Evolutionary conservation across 1,284 basidiomycete species (phyloP).

Genomic region (Caloboletus firmus): DNA sequence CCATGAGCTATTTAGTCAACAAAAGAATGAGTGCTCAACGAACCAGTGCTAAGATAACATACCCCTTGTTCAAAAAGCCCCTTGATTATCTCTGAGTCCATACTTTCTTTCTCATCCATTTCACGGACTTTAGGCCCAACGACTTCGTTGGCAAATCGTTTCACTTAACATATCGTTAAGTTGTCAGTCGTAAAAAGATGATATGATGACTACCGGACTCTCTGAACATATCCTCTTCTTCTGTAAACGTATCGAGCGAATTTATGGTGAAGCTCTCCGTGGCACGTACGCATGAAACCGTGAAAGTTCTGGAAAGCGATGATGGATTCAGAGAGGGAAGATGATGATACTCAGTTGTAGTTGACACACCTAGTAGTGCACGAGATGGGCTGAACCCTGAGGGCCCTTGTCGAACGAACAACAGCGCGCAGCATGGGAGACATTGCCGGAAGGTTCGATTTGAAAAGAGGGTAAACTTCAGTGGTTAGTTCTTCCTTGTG

Average conservation of each 20-base stretch:
- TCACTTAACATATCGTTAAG: slow-evolving; percentile 49
- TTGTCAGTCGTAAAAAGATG: not conserved
- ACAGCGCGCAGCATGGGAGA: slow-evolving; percentile 24
- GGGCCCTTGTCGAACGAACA: slow-evolving; percentile 18
- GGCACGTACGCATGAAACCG: slow-evolving; percentile 16
- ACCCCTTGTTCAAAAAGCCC: slow-evolving; percentile 96
- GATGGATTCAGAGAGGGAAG: not conserved
- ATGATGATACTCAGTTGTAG: not conserved
- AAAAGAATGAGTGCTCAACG: not conserved
- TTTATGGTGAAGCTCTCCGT: slow-evolving; percentile 37
- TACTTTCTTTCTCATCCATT: slow-evolving; percentile 97
- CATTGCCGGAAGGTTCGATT: not conserved
- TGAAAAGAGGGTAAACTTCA: not conserved
- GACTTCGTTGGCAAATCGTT: slow-evolving; percentile 86
- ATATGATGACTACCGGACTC: slow-evolving; percentile 66
- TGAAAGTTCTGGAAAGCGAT: slow-evolving; percentile 21
- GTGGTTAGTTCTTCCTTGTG: not conserved
- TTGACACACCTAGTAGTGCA: slow-evolving; percentile 17
- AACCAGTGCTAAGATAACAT: slow-evolving; percentile 31
- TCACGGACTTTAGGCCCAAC: slow-evolving; percentile 89
- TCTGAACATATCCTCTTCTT: slow-evolving; percentile 89
- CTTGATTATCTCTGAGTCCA: slow-evolving; percentile 89
- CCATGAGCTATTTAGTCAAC: slow-evolving; percentile 75
- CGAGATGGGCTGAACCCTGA: slow-evolving; percentile 3
- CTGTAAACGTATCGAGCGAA: slow-evolving; percentile 80